Base-by-base conservation (phyloP, 371 early-diverging fungal genomes). In the Apophysomyces ossiformis region DNA sequence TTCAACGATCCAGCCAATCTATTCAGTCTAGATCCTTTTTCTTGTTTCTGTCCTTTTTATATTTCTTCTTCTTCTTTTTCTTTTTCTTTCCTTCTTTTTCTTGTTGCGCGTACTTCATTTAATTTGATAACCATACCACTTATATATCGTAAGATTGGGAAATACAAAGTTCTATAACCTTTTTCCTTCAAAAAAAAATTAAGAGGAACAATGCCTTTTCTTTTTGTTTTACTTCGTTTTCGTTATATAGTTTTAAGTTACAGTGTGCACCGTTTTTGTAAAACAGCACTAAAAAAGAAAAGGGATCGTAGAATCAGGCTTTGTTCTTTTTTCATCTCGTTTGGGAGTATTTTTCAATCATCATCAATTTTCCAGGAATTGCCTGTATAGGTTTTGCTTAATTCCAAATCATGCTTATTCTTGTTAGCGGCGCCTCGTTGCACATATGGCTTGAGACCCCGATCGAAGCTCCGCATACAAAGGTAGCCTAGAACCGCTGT, bases 291-390 rank as follows among this genome's bases (percentile, higher is more conserved):
- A 26, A 26, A 26, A 26, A 26, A 21, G 21, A 2, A 26, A 26
- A 2, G 32, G 32, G 32, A 26, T 26, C 2, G 32, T 26, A 26
- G 32, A 26, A 26, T 26, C 32, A 26, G 2, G 32, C 3, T 26
- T 41, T 4, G 41, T 3, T 41, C 41, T 41, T 41, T 41, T 41
- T 41, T n/a, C n/a, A 1, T 50, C 7, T 50, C 35, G 9, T 50
- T 21, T 32, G n/a, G 21, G 1, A n/a, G n/a, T n/a, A n/a, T 36
- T 43, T 36, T 63, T 47, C 67, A 75, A 46, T 73, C 69, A 60
- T 81, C 81, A 60, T 81, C 78, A 63, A 81, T 81, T 36, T 73
- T 69, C 81, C 81, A 81, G 21, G 38, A 71, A 70, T 12, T 66
- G 65, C 9, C 60, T 66, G 38, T 67, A 32, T 69, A 66, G 15